Conservation (phyloP, 768 basidiomycete genomes). For the Grammothele lineata region DNA sequence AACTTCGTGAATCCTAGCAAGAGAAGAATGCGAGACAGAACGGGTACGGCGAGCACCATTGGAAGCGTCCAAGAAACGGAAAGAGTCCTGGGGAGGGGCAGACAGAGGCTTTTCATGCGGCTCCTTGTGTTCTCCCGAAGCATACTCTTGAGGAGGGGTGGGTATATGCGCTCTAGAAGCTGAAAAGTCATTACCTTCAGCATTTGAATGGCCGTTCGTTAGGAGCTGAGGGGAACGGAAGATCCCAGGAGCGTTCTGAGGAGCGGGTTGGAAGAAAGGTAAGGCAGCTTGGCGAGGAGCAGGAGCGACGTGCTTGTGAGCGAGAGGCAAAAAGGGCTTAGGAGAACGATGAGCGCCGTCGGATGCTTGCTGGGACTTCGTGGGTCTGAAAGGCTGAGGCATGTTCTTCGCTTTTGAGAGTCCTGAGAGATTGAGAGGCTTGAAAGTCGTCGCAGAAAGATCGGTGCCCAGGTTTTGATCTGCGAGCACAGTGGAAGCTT, state of each 20-base stretch:
- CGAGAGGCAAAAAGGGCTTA: constrained; percentile 6
- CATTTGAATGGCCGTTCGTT: constrained; percentile 1
- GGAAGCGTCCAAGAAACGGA: constrained; percentile 4
- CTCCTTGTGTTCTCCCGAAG: background rate
- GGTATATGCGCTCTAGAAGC: constrained; percentile 23
- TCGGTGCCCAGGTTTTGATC: background rate
- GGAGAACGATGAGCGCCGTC: constrained; percentile 12
- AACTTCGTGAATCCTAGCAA: constrained; percentile 19
- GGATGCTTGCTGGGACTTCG: constrained; percentile 10
- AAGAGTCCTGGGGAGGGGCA: background rate
- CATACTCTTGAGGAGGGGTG: background rate
- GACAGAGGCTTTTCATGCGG: background rate
- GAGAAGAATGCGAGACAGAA: constrained; percentile 15
- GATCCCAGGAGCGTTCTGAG: constrained; percentile 5
- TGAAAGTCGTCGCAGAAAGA: constrained; percentile 13
- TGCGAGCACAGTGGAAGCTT: background rate
- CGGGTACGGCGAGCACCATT: constrained; percentile 3
- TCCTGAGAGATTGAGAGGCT: constrained; percentile 23
- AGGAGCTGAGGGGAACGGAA: constrained; percentile 3
- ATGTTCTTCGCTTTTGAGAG: constrained; percentile 13
- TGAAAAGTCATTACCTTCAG: constrained; percentile 11
- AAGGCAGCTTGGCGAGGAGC: constrained; percentile 16
- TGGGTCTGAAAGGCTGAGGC: background rate
- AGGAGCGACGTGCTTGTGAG: background rate
- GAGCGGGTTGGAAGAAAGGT: constrained; percentile 14